Percentiles rank a stretch among this genome's conserved stretches.
Conservation (phyloP, 2,329 filamentous ascomycete species). For the Phaeosphaeriaceae sp. region DNA sequence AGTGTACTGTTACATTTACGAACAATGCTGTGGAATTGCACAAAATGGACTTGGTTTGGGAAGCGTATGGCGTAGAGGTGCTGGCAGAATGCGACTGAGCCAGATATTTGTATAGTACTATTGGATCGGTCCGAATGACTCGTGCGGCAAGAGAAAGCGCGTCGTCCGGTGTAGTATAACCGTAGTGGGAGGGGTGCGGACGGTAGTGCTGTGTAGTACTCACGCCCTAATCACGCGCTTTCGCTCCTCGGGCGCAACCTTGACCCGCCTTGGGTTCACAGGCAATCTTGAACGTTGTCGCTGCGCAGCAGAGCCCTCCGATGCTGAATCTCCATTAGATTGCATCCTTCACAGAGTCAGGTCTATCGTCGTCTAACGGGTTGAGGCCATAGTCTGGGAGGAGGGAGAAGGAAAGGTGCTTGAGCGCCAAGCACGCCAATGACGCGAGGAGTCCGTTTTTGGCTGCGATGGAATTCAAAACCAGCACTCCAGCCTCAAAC, state of each 20-base stretch:
- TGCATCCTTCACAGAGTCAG: constrained; percentile 16
- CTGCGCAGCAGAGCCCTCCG: constrained; percentile 16
- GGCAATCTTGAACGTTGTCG: constrained; percentile 21
- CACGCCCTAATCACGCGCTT: constrained; percentile 33
- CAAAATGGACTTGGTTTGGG: too few species aligned
- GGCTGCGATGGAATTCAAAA: neutral
- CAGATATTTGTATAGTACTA: neutral
- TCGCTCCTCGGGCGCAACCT: constrained; percentile 28
- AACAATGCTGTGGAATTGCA: neutral
- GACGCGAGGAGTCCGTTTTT: constrained; percentile 3
- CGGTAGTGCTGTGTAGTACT: constrained; percentile 8
- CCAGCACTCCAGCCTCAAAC: neutral
- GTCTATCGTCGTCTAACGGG: constrained; percentile 9
- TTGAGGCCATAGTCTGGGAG: neutral
- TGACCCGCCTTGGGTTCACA: constrained; percentile 32
- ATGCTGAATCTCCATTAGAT: constrained; percentile 9
- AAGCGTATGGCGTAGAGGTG: neutral
- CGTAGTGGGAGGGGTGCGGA: neutral
- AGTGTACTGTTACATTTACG: neutral
- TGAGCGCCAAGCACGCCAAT: constrained; percentile 2
- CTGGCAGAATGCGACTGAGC: neutral
- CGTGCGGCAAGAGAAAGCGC: neutral
- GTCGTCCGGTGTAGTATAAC: neutral
- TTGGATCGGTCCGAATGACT: constrained; percentile 1
- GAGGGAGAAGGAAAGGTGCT: neutral